phyloP scores from a whole-genome alignment of 176 grass and related monocot genomes.

The Poa annua region DNA sequence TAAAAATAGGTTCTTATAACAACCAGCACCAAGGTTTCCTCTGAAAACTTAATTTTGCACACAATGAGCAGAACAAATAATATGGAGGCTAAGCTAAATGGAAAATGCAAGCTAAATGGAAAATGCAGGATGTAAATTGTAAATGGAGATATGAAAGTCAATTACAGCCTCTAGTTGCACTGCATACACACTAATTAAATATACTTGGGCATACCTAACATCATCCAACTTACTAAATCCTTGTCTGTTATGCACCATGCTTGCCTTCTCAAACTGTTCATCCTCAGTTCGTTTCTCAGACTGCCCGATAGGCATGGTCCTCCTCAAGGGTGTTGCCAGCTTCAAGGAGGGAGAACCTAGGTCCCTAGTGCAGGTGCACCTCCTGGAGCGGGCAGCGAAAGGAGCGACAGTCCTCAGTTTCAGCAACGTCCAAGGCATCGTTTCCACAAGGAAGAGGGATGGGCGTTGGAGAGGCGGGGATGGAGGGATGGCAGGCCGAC shows the following conservation, averaged over 20 bases:
- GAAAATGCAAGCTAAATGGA: too few species aligned
- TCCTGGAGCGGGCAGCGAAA: too few species aligned
- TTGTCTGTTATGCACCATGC: constrained; percentile 47
- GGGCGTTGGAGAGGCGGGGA: too few species aligned
- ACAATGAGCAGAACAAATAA: neutral
- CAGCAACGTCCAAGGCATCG: too few species aligned
- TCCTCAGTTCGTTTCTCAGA: constrained; percentile 64
- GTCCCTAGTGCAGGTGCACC: too few species aligned
- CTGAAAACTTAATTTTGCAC: neutral
- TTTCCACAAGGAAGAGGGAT: too few species aligned
- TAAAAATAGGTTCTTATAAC: neutral
- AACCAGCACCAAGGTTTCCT: neutral
- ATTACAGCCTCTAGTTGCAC: neutral
- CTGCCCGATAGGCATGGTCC: too few species aligned
- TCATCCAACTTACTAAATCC: constrained; percentile 73
- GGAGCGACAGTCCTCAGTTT: too few species aligned
- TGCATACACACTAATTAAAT: constrained; percentile 14
- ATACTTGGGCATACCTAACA: constrained; percentile 43
- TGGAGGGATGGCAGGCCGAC: too few species aligned
- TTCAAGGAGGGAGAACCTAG: too few species aligned
- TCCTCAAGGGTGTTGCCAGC: too few species aligned
- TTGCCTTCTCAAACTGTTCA: constrained; percentile 45
- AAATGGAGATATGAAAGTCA: neutral
- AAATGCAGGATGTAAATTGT: constrained; percentile 16
- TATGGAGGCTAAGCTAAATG: constrained; percentile 8